phyloP scores from a whole-genome alignment of 2,329 filamentous ascomycete genomes.

The Fusarium buxicola region DNA sequence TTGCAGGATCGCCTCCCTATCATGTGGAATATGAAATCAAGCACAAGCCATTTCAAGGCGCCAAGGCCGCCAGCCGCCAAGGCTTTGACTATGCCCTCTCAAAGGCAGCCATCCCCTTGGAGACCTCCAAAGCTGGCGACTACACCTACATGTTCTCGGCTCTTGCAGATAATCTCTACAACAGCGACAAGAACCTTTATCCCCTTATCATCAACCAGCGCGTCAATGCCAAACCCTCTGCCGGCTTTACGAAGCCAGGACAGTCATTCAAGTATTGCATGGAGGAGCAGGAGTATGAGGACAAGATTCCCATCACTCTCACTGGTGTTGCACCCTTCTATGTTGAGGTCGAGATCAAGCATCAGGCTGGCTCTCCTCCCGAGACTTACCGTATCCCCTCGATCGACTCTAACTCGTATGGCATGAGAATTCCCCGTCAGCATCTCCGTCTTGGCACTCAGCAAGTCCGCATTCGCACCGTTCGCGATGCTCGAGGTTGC shows the following conservation, averaged over 20 bases:
- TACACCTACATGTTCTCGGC: conserved; percentile 90
- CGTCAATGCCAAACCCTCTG: conserved; percentile 85
- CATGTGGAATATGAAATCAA: conserved; percentile 84
- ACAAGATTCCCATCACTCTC: conserved; percentile 87
- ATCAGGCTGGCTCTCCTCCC: conserved; percentile 82
- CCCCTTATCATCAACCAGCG: conserved; percentile 81
- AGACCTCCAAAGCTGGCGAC: conserved; percentile 83
- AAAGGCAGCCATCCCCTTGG: conserved; percentile 83
- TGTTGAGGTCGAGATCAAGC: conserved; percentile 92
- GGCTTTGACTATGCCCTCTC: conserved; percentile 81
- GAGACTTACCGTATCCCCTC: conserved; percentile 86
- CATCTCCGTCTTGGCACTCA: conserved; percentile 91
- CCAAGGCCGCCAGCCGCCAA: conserved; percentile 73
- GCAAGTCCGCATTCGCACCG: conserved; percentile 87
- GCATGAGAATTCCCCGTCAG: conserved; percentile 85
- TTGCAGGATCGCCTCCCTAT: conserved; percentile 79
- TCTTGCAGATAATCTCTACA: conserved; percentile 87
- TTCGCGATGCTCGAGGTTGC: conserved; percentile 89
- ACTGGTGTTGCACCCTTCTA: conserved; percentile 89
- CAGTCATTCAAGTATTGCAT: conserved; percentile 97
- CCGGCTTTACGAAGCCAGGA: conserved; percentile 84
- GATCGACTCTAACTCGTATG: conserved; percentile 79
- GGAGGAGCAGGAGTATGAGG: conserved; percentile 82
- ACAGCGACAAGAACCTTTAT: conserved; percentile 74
- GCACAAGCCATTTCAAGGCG: conserved; percentile 75